Base-by-base conservation (phyloP, 2,329 filamentous ascomycete species). In the Phymatotrichopsis omnivora region DNA sequence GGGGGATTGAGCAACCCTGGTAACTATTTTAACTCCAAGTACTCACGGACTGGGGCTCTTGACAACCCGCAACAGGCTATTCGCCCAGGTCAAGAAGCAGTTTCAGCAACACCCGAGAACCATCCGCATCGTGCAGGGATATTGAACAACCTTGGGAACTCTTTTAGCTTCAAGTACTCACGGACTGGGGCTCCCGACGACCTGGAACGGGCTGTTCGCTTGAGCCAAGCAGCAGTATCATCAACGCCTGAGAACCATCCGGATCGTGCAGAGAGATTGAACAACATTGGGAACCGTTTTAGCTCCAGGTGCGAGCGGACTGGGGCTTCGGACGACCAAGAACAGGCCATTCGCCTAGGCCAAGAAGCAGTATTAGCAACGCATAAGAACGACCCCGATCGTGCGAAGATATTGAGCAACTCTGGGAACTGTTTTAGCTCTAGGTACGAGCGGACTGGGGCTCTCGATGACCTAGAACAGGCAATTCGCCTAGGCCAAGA, bases 141-240 rank as follows among this genome's bases (percentile, higher is more conserved):
- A 2, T 5, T 44, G 17, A 8, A 16, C 4, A 38, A 4, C 19
- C 20, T 44, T n/a, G 7, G 44, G 8, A 23, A 34, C 24, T 19
- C 11, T 11, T 23, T 42, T 14, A 23, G 16, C 7, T 16, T 12
- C 10, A 30, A 22, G 16, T 30, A 22, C 17, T 24, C 25, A 23
- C 29, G 39, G 28, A 32, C 14, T 10, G 23, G 31, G 8, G 14
- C 10, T 23, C 8, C 36, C 5, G 14, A 27, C 4, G 42, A 45
- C 34, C 33, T 45, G 4, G 3, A 39, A n/a, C 17, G 33, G 16
- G 36, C 29, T 31, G 33, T 45, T n/a, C 23, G 8, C 6, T 32
- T 22, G n/a, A n/a, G 24, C 8, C 23, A 34, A 27, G 17, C 20
- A 28, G 43, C 27, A 7, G 5, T 45, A 23, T 14, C 20, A 19